Percentiles rank a stretch among this genome's conserved stretches.
These are phyloP conservation scores for Claviceps quebecensis DNA, from an alignment of 2,329 filamentous ascomycete genomes.

Conservation along the genomic window DNA sequence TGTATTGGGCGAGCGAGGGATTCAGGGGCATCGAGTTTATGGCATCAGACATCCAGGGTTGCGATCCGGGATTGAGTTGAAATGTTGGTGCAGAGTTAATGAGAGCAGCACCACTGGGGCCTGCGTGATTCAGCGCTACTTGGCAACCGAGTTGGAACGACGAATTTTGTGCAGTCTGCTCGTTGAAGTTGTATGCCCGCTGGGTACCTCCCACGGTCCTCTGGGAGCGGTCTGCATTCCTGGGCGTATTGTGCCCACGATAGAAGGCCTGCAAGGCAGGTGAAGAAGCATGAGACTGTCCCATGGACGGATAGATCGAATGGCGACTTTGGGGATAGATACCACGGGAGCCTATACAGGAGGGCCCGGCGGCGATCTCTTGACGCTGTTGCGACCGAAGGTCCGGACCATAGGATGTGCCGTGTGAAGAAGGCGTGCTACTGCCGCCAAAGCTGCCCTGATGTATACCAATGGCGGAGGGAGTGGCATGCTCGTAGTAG, in stretches of 20 bases:
- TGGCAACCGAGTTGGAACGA: slow-evolving; percentile 19
- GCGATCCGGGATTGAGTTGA: slow-evolving; percentile 32
- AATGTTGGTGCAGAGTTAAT: slow-evolving; percentile 23
- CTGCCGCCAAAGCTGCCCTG: slow-evolving; percentile 14
- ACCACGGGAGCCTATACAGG: slow-evolving; percentile 26
- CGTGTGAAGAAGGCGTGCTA: slow-evolving; percentile 11
- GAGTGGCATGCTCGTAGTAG: slow-evolving; percentile 32
- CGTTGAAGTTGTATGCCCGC: slow-evolving; percentile 22
- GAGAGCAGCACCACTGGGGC: slow-evolving; percentile 11
- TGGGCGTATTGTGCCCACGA: slow-evolving; percentile 24
- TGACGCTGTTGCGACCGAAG: slow-evolving; percentile 18
- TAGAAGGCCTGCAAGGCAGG: slow-evolving; percentile 21
- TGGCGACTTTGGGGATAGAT: slow-evolving; percentile 32
- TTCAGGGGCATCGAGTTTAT: slow-evolving; percentile 15
- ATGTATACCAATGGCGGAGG: slow-evolving; percentile 30
- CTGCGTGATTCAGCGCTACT: slow-evolving; percentile 20
- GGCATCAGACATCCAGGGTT: slow-evolving; percentile 28
- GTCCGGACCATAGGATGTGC: slow-evolving; percentile 12
- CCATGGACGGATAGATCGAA: slow-evolving; percentile 40
- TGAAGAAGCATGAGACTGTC: slow-evolving; percentile 36
- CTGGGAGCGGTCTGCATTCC: slow-evolving; percentile 33
- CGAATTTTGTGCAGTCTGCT: slow-evolving; percentile 25
- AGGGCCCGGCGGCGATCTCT: slow-evolving; percentile 18
- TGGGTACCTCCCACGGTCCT: slow-evolving; percentile 25
- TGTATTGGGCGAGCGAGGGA: slow-evolving; percentile 13